Base-by-base conservation (phyloP, 108 stramenopile species). In the Skeletonema costatum region DNA sequence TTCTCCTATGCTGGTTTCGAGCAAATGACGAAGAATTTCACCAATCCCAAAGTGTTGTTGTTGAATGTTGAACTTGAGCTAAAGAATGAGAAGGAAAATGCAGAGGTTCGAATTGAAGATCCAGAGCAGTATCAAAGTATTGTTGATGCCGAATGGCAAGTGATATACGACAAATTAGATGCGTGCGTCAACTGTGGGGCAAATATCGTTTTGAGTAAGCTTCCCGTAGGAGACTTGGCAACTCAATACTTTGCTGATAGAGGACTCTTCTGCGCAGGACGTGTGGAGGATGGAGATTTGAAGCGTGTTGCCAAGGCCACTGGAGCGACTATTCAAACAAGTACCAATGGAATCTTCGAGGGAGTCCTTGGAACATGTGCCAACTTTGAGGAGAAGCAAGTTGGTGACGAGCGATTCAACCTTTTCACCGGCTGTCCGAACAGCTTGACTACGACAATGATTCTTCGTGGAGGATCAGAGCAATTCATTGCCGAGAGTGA, bases 1-100 rank as follows among this genome's bases (percentile, higher is more conserved):
- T 99, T 99, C 84, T 89, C 91, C 35, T 99, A 99, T 71, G 99
- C 99, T 9, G 99, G 99, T 14, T 99, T 98, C 82, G 99, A 99
- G 87, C 99, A 99, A 90, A 98, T 98, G 97, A 97, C 98, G 44
- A 99, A 99, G 87, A 73, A 85, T 64, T 98, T 99, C 76, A 66
- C 68, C 8, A 81, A 97, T 79, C 97, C 98, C 3, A 94, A 95
- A 64, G 83, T 99, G 32, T 75, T 99, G 32, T 74, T 99, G 53
- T 88, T 99, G 58, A 99, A 99, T 77, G 98, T 99, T 60, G 99
- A 99, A 82, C 86, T 99, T 66, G 99, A 99, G 87, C 88, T 99
- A 68, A 99, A 99, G 89, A 84, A 84, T 60, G 98, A 99, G 90
- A 97, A 98, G 90, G 99, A 98, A 83, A 98, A 98, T 87, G 99